A percentile compares a stretch with the other conserved stretches of the same genome.
Conservation (phyloP, 75 land plant species). For the Pinus taeda region DNA sequence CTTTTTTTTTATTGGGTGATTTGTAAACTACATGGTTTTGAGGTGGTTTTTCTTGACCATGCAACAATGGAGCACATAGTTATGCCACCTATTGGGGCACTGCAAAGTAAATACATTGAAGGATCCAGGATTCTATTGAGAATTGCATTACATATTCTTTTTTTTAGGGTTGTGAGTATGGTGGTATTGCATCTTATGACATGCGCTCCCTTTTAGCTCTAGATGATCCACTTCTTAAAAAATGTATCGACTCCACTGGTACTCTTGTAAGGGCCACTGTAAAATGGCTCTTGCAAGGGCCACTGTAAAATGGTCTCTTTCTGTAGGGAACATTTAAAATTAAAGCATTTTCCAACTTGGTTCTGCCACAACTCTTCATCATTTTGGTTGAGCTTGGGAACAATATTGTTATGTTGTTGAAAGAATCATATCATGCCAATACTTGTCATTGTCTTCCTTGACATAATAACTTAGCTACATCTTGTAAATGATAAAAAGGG, state of each 20-base stretch:
- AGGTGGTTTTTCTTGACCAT: conserved; percentile 65
- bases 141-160: conserved; percentile 60
- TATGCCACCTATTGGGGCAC: conserved; percentile 53
- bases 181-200: conserved; percentile 56
- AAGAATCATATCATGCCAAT: too few relatives aligned
- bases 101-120: conserved; percentile 53
- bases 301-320: conserved; percentile 26
- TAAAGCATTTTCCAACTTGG: too few relatives aligned
- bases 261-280: conserved; percentile 43
- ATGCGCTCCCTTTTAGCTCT: conserved; percentile 35
- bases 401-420: too few relatives aligned
- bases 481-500: too few relatives aligned
- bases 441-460: too few relatives aligned
- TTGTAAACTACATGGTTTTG: conserved; percentile 51
- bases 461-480: too few relatives aligned
- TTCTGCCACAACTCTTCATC: too few relatives aligned
- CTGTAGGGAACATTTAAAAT: too few relatives aligned
- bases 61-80: conserved; percentile 71
- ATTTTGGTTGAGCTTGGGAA: too few relatives aligned
- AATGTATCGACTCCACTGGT: conserved; percentile 60
- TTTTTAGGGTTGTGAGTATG: conserved; percentile 60
- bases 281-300: too few relatives aligned
- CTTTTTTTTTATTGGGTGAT: neutral
- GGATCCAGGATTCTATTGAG: conserved; percentile 59
- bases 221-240: conserved; percentile 63